Base-by-base conservation (phyloP, 1,284 basidiomycete genomes). In the Waitea zeae region DNA sequence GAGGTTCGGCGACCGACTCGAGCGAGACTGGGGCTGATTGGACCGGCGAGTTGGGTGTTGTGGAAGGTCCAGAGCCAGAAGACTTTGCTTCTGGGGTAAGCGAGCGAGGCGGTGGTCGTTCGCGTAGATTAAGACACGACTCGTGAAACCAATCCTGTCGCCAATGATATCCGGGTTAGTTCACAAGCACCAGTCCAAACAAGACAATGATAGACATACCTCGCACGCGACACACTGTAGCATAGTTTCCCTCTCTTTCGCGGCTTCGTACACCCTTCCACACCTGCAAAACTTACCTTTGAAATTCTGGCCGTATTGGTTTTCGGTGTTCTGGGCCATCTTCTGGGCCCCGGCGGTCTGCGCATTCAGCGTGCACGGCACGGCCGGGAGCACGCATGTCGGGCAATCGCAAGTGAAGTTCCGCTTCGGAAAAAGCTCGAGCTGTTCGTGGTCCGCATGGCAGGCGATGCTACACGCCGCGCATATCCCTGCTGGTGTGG, bases 101-200 rank as follows among this genome's bases (percentile, higher is more conserved):
- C 22, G 22, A n/a, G 22, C 7, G n/a, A n/a, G 7, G 22, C 22
- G 22, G 44, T 6, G 72, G 76, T 11, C 66, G 62, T 48, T 76
- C 67, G 39, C 79, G 64, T 30, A 86, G 61, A 50, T 81, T 76
- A 41, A 82, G 68, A 47, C 82, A 86, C 6, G 78, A 83, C 55
- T 86, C 81, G 45, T 86, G 81, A 49, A 75, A 84, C 81, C 82
- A 86, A 47, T 84, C 81, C 80, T 84, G 38, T 3, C 36, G 31
- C 24, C n/a, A n/a, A n/a, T n/a, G n/a, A n/a, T n/a, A 32, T 5
- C n/a, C 22, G 36, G 33, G 39, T 17, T 14, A 38, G 18, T 22
- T 39, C n/a, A n/a, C n/a, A n/a, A n/a, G 39, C 33, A 32, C 29
- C n/a, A 15, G 37, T 17, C 30, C 34, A 20, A 18, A 12, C 15